phyloP scores from a whole-genome alignment of 345 rosid genomes.

The Odontarrhena argentea region DNA sequence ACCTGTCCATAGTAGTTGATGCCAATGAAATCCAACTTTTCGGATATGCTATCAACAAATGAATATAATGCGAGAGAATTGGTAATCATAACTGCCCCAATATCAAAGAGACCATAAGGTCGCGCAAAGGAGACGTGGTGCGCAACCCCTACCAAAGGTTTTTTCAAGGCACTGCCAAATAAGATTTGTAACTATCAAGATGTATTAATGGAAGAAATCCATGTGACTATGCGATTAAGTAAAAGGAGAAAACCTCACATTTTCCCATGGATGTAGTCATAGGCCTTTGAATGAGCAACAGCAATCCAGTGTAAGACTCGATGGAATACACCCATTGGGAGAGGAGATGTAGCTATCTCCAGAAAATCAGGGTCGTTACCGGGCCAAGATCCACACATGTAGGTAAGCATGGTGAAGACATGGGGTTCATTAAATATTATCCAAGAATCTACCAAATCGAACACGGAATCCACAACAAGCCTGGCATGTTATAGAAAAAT shows the following conservation, averaged over 20 bases:
- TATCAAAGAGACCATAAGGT: slow-evolving; percentile 90
- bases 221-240: background rate
- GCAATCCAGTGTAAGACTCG: slow-evolving; percentile 88
- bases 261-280: slow-evolving; percentile 71
- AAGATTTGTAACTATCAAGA: slow-evolving; percentile 21
- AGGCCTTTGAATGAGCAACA: slow-evolving; percentile 79
- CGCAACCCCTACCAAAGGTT: slow-evolving; percentile 72
- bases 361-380: slow-evolving; percentile 93
- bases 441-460: slow-evolving; percentile 86
- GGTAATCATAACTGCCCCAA: slow-evolving; percentile 70
- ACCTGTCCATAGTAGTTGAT: slow-evolving; percentile 98
- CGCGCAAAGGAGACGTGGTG: slow-evolving; percentile 92
- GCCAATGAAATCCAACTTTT: slow-evolving; percentile 87
- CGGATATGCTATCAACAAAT: slow-evolving; percentile 67
- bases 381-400: slow-evolving; percentile 97
- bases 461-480: slow-evolving; percentile 80
- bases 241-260: slow-evolving; percentile 45
- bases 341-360: slow-evolving; percentile 84
- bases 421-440: slow-evolving; percentile 93
- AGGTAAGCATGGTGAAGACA: slow-evolving; percentile 88
- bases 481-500: slow-evolving; percentile 48
- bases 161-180: slow-evolving; percentile 35
- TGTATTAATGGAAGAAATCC: background rate
- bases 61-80: slow-evolving; percentile 79
- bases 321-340: slow-evolving; percentile 84